A percentile compares a stretch with the other conserved stretches of the same genome.
phyloP scores from a whole-genome alignment of 495 filamentous ascomycete genomes.

The Xylaria telfairii region DNA sequence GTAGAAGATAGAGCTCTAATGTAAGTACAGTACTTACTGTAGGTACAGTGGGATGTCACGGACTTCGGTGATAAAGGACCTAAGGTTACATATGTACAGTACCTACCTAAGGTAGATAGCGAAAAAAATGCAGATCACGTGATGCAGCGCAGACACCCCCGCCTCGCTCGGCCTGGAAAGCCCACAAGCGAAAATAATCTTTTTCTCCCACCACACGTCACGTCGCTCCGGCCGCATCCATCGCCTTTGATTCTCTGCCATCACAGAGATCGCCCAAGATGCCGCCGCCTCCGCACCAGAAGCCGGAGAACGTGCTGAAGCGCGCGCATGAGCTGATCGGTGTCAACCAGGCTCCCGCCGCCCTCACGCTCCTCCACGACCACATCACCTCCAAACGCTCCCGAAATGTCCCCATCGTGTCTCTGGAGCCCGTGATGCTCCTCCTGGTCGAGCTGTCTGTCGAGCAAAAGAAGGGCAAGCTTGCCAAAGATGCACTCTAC shows the following conservation, averaged over 20 bases:
- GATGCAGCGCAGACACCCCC: slow-evolving; percentile 24
- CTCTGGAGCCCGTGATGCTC: slow-evolving; percentile 97
- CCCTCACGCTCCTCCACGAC: slow-evolving; percentile 94
- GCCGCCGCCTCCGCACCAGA: slow-evolving; percentile 96
- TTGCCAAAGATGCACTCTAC: slow-evolving; percentile 97
- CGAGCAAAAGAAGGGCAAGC: slow-evolving; percentile 94
- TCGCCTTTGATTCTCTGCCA: slow-evolving; percentile 33
- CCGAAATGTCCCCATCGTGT: slow-evolving; percentile 94
- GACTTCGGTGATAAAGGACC: slow-evolving; percentile 13
- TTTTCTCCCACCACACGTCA: slow-evolving; percentile 34
- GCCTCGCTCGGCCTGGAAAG: slow-evolving; percentile 35
- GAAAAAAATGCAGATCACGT: slow-evolving; percentile 38
- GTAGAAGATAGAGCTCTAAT: too few species aligned
- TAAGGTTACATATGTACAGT: neutral
- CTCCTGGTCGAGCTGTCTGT: slow-evolving; percentile 96
- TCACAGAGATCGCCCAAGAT: slow-evolving; percentile 50
- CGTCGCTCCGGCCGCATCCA: slow-evolving; percentile 34
- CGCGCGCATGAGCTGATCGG: slow-evolving; percentile 97
- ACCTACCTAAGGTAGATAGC: neutral
- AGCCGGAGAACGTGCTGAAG: slow-evolving; percentile 99
- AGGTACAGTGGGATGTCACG: neutral
- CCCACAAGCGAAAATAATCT: slow-evolving; percentile 42
- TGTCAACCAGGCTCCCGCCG: slow-evolving; percentile 89
- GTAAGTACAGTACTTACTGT: slow-evolving; percentile 1
- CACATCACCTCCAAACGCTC: slow-evolving; percentile 98